Percentiles rank a stretch among this genome's conserved stretches.
phyloP scores from a whole-genome alignment of 805 yeast species.

The Candida qinlingensis region DNA sequence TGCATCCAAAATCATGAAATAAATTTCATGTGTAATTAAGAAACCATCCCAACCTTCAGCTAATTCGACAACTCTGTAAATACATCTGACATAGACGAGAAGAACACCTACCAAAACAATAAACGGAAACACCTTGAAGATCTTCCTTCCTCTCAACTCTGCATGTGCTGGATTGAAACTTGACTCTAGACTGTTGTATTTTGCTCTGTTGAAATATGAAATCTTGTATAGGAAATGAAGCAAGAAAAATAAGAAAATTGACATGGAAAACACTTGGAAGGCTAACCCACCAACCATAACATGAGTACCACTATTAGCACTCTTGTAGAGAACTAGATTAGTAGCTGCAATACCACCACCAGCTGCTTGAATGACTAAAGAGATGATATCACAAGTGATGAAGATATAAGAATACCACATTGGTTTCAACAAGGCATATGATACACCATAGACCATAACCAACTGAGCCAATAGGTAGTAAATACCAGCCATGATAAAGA shows the following conservation, averaged over 20 bases:
- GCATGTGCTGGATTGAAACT: constrained; percentile 32
- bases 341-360: constrained; percentile 53
- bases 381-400: constrained; percentile 56
- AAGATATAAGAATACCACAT: constrained; percentile 60
- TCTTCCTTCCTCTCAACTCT: constrained; percentile 29
- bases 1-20: constrained; percentile 56
- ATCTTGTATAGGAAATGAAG: constrained; percentile 40
- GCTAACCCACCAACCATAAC: constrained; percentile 76
- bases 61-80: constrained; percentile 70
- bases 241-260: constrained; percentile 49
- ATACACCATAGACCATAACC: constrained; percentile 53
- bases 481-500: constrained; percentile 79
- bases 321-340: constrained; percentile 29
- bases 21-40: constrained; percentile 55
- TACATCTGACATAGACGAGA: constrained; percentile 59
- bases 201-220: constrained; percentile 23
- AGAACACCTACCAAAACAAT: constrained; percentile 43
- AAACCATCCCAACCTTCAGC: constrained; percentile 67
- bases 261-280: constrained; percentile 69
- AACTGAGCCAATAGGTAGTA: constrained; percentile 68
- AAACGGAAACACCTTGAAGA: constrained; percentile 40
- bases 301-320: constrained; percentile 46
- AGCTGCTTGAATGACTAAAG: constrained; percentile 61
- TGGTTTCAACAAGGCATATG: constrained; percentile 49
- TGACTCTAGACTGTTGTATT: constrained; percentile 25